Evolutionary conservation across 306 rosid genomes (phyloP), one percentile per base, ranked within the genome.

Genomic region (Pachyrhizus erosus): DNA sequence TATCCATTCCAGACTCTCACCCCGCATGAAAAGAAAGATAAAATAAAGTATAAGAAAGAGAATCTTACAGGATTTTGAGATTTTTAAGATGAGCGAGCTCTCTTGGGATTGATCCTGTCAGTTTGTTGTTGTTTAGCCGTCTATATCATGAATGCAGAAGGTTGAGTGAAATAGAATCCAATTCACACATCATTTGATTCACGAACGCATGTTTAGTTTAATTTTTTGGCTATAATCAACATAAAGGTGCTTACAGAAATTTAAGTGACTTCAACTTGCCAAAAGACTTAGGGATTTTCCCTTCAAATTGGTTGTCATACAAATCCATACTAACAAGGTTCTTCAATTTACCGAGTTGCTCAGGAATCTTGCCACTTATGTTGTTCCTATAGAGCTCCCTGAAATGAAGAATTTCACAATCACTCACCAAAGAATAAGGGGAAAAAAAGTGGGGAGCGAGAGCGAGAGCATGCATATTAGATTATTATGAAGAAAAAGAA

Each of bases 301-400:
- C 93, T 82, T 88, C 86, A 3, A 94, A 87, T 64, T 81, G 89
- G 92, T 94, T 92, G 67, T 71, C 82, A 81, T 92, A 94, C 84
- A 94, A 46, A 91, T 92, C 97, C 96, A 94, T 77, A 87, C 94
- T 91, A 46, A 94, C 62, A 68, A 94, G 94, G 39, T 77, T 87
- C 42, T 91, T 87, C 80, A 94, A 83, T 17, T 87, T 89, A 12
- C 92, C 92, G 67, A 91, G 70, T 75, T 87, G 93, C 71, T 78
- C 3, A 42, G 98, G 97, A 84, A 92, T 88, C 43, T 86, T 69
- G 15, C 97, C 98, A 45, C 70, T 80, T 48, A 94, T 57, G 39
- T 89, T 89, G 82, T 91, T 93, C 87, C 75, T 84, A 58, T 91
- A 93, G 79, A 93, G 94, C 84, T 93, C 96, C 90, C 94, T 91